Percentiles rank a stretch among this genome's conserved stretches.
Evolutionary conservation across 2,329 filamentous ascomycete genomes (phyloP).

Genomic region (Exophiala xenobiotica): DNA sequence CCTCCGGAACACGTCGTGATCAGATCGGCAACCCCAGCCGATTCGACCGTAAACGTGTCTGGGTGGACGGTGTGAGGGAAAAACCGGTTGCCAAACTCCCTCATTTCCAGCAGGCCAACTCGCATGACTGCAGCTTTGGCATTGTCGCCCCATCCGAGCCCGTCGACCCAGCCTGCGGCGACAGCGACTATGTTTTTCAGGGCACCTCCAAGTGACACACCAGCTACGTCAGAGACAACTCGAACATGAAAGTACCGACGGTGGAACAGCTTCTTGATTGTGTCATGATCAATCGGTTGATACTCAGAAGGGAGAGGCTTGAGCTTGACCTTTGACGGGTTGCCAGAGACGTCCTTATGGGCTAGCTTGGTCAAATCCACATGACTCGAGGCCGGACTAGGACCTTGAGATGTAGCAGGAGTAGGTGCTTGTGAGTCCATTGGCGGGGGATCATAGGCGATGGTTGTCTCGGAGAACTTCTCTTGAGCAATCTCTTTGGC

Average conservation of each 20-base stretch:
- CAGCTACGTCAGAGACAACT: conserved; percentile 91
- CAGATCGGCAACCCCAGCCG: conserved; percentile 89
- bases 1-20: conserved; percentile 93
- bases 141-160: conserved; percentile 96
- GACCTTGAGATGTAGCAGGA: conserved; percentile 52
- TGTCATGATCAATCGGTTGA: conserved; percentile 79
- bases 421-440: conserved; percentile 80
- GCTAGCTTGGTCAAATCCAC: conserved; percentile 53
- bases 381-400: conserved; percentile 52
- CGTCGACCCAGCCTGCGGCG: conserved; percentile 91
- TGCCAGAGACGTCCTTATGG: conserved; percentile 69
- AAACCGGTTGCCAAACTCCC: conserved; percentile 91
- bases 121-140: conserved; percentile 99
- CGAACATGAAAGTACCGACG: conserved; percentile 96
- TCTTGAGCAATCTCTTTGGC: conserved; percentile 91
- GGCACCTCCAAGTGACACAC: conserved; percentile 89
- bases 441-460: conserved; percentile 89
- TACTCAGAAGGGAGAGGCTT: conserved; percentile 77
- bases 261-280: conserved; percentile 85
- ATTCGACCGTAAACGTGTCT: conserved; percentile 94
- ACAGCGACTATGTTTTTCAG: conserved; percentile 96
- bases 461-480: conserved; percentile 96
- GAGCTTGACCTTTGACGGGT: conserved; percentile 67
- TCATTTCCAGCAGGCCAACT: conserved; percentile 92
- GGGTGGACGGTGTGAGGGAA: conserved; percentile 79